phyloP scores from a whole-genome alignment of 1,284 basidiomycete species.

The Leccinum fallax region DNA sequence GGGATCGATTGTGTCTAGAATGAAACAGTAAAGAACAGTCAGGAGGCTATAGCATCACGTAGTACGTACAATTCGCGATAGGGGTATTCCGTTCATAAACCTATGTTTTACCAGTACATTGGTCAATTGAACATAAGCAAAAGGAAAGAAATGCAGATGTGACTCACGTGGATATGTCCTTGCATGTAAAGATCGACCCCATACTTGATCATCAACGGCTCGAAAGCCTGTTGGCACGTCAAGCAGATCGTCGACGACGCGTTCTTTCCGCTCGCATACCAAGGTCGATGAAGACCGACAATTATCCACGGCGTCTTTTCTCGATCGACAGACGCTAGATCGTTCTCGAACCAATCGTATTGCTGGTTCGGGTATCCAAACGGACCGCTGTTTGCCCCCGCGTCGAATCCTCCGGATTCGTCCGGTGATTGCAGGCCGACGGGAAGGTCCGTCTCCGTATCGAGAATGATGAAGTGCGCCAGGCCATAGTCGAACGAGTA shows the following conservation, averaged over 20 bases:
- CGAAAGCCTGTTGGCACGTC: slow-evolving; percentile 30
- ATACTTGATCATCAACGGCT: slow-evolving; percentile 36
- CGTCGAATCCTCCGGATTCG: slow-evolving; percentile 16
- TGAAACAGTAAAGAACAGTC: not conserved
- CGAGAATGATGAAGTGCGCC: slow-evolving; percentile 27
- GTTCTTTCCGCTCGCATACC: slow-evolving; percentile 24
- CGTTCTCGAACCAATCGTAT: slow-evolving; percentile 31
- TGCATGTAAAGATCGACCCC: slow-evolving; percentile 32
- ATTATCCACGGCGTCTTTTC: slow-evolving; percentile 30
- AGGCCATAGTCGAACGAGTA: slow-evolving; percentile 36
- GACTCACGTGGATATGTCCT: slow-evolving; percentile 28
- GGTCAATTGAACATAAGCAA: not conserved
- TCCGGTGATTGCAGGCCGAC: slow-evolving; percentile 29
- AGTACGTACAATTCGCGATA: slow-evolving; percentile 30
- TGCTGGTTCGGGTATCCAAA: slow-evolving; percentile 33
- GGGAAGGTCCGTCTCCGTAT: slow-evolving; percentile 30
- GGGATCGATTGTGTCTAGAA: slow-evolving; percentile 26
- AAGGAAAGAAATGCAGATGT: not conserved
- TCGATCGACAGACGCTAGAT: slow-evolving; percentile 28
- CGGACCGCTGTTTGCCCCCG: slow-evolving; percentile 22
- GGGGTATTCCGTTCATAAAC: slow-evolving; percentile 31
- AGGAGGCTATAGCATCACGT: not conserved
- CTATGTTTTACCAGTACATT: slow-evolving; percentile 4
- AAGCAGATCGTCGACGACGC: slow-evolving; percentile 16
- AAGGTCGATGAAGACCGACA: slow-evolving; percentile 31